Evolutionary conservation across 23 red algal species (phyloP).

Genomic region (Agarophyton chilense): DNA sequence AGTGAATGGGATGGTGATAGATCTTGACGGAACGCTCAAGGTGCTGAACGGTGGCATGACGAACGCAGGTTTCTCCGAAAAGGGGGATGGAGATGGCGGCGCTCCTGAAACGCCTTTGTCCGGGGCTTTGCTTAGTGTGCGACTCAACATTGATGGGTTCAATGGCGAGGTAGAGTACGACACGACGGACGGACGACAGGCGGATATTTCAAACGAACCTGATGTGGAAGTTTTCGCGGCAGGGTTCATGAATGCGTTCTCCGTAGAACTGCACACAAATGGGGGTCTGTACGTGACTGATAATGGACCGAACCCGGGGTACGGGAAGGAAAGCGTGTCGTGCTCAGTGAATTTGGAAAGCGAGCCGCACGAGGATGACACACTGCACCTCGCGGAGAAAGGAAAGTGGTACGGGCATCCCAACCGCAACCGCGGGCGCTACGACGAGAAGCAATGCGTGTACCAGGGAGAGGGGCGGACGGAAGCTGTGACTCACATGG

Average conservation of each 20-base stretch:
- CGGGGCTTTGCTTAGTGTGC: conserved; percentile 42
- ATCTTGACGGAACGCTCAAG: conserved; percentile 55
- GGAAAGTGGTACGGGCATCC: conserved; percentile 67
- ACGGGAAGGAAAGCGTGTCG: conserved; percentile 47
- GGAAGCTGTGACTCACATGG: conserved; percentile 5
- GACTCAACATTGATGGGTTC: conserved; percentile 48
- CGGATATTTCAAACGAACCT: conserved; percentile 13
- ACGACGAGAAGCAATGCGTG: conserved; percentile 62
- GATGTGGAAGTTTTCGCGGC: conserved; percentile 64
- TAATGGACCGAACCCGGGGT: conserved; percentile 73
- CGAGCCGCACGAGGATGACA: conserved; percentile 42
- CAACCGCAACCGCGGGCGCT: conserved; percentile 70
- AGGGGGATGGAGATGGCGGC: conserved; percentile 62
- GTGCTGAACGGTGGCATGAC: conserved; percentile 68
- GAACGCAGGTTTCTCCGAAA: conserved; percentile 55
- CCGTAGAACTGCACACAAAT: conserved; percentile 39
- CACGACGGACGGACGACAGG: conserved; percentile 16
- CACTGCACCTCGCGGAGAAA: conserved; percentile 12
- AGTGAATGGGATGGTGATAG: conserved; percentile 61
- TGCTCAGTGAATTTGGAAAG: conserved; percentile 32
- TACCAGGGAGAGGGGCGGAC: conserved; percentile 16
- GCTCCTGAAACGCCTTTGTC: conserved; percentile 53
- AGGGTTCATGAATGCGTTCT: conserved; percentile 63
- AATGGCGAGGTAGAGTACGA: conserved; percentile 56
- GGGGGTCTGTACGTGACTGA: conserved; percentile 54